Percentiles rank a stretch among this genome's conserved stretches.
phyloP scores from a whole-genome alignment of 148 eudicot species.

The Polygonum maritimum region DNA sequence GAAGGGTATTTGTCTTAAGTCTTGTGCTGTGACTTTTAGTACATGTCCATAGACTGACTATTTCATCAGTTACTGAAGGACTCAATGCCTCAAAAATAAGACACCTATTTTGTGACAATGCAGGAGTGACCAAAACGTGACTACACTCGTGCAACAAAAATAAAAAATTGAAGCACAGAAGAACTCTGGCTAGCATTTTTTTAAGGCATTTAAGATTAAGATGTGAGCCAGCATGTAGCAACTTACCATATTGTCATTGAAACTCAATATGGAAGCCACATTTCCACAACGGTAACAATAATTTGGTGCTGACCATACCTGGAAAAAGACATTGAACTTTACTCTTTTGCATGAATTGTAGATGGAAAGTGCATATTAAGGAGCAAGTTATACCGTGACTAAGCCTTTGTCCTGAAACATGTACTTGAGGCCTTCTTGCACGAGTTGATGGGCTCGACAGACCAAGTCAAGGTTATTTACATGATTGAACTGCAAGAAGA shows the following conservation, averaged over 20 bases:
- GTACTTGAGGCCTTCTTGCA: constrained; percentile 98
- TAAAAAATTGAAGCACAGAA: too few species aligned
- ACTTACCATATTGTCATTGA: constrained; percentile 92
- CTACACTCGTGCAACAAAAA: too few species aligned
- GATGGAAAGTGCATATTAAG: not conserved
- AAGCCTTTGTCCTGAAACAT: constrained; percentile 99
- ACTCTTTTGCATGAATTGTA: not conserved
- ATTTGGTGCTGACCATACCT: constrained; percentile 99
- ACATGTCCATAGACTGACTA: too few species aligned
- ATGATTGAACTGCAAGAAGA: constrained; percentile 76
- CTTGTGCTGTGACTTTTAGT: too few species aligned
- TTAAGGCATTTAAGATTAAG: not conserved
- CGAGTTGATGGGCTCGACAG: constrained; percentile 99
- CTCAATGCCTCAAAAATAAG: too few species aligned
- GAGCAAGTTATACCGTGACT: constrained; percentile 51
- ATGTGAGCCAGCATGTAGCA: not conserved
- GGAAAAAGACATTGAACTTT: constrained; percentile 9
- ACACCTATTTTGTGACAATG: too few species aligned
- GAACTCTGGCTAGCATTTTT: not conserved
- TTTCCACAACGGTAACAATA: constrained; percentile 99
- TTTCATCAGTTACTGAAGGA: too few species aligned
- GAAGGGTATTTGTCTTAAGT: too few species aligned
- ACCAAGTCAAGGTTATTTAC: constrained; percentile 94
- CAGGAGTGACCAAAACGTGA: too few species aligned
- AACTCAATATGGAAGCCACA: constrained; percentile 99